Conservation (phyloP, 768 basidiomycete species). For the Calocybe gangraenosa region DNA sequence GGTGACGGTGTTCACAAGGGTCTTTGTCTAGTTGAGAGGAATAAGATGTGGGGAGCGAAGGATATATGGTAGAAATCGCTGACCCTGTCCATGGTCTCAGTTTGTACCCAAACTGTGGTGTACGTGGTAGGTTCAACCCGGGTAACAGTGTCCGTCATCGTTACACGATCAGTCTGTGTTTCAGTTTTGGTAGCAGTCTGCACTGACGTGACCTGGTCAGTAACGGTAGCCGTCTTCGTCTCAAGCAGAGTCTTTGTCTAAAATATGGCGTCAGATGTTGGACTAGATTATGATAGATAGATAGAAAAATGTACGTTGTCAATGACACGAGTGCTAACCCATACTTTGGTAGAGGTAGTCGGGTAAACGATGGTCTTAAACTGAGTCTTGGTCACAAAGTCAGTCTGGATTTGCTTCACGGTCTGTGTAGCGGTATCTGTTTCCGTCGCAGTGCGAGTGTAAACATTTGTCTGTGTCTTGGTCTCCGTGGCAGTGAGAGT, state of each 20-base stretch:
- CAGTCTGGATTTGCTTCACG: conserved; percentile 49
- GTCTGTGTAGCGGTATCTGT: conserved; percentile 47
- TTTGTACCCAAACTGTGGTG: conserved; percentile 50
- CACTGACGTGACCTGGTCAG: conserved; percentile 48
- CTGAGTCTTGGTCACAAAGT: conserved; percentile 52
- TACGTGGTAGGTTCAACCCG: conserved; percentile 55
- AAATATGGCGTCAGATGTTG: not conserved
- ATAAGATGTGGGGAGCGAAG: not conserved
- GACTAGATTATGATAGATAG: not conserved
- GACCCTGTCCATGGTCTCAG: conserved; percentile 54
- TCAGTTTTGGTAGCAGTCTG: conserved; percentile 55
- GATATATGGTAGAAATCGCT: not conserved
- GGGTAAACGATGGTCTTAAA: conserved; percentile 50
- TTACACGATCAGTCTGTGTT: conserved; percentile 48
- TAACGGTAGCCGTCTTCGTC: conserved; percentile 45
- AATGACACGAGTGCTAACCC: conserved; percentile 50
- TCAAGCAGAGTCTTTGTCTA: conserved; percentile 56
- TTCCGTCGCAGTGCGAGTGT: conserved; percentile 44
- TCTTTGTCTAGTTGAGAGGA: conserved; percentile 43
- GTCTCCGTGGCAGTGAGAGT: conserved; percentile 64
- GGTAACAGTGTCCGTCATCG: conserved; percentile 50
- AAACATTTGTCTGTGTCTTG: conserved; percentile 49
- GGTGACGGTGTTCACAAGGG: conserved; percentile 52
- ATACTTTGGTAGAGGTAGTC: conserved; percentile 52
- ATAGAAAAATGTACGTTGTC: conserved; percentile 42